A percentile compares a stretch with the other conserved stretches of the same genome.
Evolutionary conservation across 768 basidiomycete genomes (phyloP).

Genomic region (Pleurotus eryngii): DNA sequence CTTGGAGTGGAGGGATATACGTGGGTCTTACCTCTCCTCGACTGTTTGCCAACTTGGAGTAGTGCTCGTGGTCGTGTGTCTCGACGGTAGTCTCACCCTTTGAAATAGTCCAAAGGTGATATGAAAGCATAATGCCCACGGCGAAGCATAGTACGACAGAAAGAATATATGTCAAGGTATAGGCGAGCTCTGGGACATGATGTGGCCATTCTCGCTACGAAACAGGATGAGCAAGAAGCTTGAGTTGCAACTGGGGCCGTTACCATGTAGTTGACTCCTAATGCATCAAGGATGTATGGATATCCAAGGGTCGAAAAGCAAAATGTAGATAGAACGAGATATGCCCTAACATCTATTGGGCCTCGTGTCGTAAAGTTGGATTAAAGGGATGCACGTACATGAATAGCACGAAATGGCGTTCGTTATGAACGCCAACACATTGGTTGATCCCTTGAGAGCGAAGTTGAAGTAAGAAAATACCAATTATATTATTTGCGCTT

Average conservation of each 20-base stretch:
- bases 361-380: too few relatives aligned
- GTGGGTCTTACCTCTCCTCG: conserved; percentile 58
- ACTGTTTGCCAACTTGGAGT: conserved; percentile 62
- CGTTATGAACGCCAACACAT: conserved; percentile 95
- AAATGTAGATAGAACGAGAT: conserved; percentile 71
- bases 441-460: conserved; percentile 81
- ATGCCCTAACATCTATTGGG: conserved; percentile 47
- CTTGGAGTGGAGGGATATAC: neutral
- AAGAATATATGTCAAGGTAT: conserved; percentile 75
- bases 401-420: conserved; percentile 94
- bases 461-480: neutral
- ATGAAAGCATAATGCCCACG: conserved; percentile 67
- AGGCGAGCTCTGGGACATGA: conserved; percentile 62
- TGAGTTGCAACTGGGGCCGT: conserved; percentile 1
- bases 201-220: conserved; percentile 49
- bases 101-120: conserved; percentile 69
- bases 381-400: conserved; percentile 49
- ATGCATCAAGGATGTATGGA: conserved; percentile 48
- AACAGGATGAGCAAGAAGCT: neutral
- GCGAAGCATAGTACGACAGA: conserved; percentile 71
- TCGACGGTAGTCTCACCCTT: conserved; percentile 89
- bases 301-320: conserved; percentile 66
- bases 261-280: conserved; percentile 52
- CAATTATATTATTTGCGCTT: conserved; percentile 16
- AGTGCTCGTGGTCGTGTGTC: conserved; percentile 80